phyloP scores from a whole-genome alignment of 331 rosid genomes.

The Pyracantha coccinea region DNA sequence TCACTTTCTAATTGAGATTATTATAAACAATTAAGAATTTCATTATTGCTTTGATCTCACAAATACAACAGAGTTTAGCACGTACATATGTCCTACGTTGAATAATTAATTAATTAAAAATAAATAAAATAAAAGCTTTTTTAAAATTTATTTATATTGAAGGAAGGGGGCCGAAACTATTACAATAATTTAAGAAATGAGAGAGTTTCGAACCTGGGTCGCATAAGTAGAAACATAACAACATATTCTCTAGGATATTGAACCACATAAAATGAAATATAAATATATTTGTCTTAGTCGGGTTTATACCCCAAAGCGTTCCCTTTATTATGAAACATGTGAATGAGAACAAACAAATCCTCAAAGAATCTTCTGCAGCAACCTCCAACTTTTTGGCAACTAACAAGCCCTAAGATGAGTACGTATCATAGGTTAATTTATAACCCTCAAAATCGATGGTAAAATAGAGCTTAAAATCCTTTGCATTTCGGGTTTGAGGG shows the following conservation, averaged over 20 bases:
- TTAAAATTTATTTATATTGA: too few species aligned
- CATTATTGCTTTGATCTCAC: neutral
- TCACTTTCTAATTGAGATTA: constrained; percentile 5
- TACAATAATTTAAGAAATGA: too few species aligned
- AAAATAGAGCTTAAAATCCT: neutral
- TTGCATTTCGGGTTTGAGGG: neutral
- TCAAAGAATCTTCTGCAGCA: constrained; percentile 32
- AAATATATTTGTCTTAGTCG: neutral
- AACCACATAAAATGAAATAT: too few species aligned
- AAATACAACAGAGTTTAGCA: neutral
- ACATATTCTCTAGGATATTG: too few species aligned
- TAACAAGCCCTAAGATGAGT: constrained; percentile 2
- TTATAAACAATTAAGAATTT: neutral
- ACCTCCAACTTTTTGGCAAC: constrained; percentile 49
- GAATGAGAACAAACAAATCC: constrained; percentile 43
- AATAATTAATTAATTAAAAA: neutral
- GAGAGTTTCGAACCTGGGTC: too few species aligned
- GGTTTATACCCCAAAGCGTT: constrained; percentile 8
- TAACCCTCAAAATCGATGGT: neutral
- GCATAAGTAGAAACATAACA: too few species aligned
- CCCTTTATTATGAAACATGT: constrained; percentile 21
- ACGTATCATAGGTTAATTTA: neutral
- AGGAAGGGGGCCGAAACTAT: too few species aligned
- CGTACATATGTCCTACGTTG: neutral
- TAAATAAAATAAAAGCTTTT: neutral